Evolutionary conservation across 805 yeast species (phyloP).

Genomic region (Suhomyces sp.): DNA sequence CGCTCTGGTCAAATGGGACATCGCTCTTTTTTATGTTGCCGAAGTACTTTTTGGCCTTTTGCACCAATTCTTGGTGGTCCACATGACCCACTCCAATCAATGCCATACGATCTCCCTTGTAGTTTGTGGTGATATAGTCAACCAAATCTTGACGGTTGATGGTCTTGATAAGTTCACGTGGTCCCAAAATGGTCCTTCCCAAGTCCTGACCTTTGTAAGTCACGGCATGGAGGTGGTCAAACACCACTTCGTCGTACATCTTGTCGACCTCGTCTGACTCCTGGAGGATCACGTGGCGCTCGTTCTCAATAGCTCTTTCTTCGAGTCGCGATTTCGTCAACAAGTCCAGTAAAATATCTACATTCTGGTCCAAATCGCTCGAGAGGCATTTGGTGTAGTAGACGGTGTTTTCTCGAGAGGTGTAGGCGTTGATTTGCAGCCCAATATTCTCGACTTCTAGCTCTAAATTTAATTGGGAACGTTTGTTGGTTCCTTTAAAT

Average conservation of each 20-base stretch:
- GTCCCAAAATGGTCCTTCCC: slow-evolving; percentile 96
- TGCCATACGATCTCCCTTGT: slow-evolving; percentile 96
- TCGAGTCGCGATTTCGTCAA: slow-evolving; percentile 83
- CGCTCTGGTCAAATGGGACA: slow-evolving; percentile 68
- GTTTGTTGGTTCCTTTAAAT: slow-evolving; percentile 84
- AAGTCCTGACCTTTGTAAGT: slow-evolving; percentile 88
- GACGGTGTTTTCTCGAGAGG: slow-evolving; percentile 96
- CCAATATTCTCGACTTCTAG: slow-evolving; percentile 95
- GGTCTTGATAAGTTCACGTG: slow-evolving; percentile 80
- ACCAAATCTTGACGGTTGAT: slow-evolving; percentile 74
- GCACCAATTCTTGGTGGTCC: slow-evolving; percentile 78
- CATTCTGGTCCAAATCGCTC: slow-evolving; percentile 77
- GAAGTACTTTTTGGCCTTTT: slow-evolving; percentile 72
- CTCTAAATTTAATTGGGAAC: slow-evolving; percentile 82
- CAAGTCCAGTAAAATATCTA: slow-evolving; percentile 86
- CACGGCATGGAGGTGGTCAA: slow-evolving; percentile 92
- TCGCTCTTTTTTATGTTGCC: slow-evolving; percentile 62
- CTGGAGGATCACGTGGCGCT: slow-evolving; percentile 92
- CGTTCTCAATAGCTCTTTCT: slow-evolving; percentile 84
- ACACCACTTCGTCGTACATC: slow-evolving; percentile 97
- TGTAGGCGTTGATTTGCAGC: slow-evolving; percentile 96
- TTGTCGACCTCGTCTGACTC: slow-evolving; percentile 98
- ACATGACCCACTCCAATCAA: slow-evolving; percentile 96
- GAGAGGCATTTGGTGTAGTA: slow-evolving; percentile 88
- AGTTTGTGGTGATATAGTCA: slow-evolving; percentile 78